Evolutionary conservation across 2,329 filamentous ascomycete genomes (phyloP).

Genomic region (Aspergillus unguis): DNA sequence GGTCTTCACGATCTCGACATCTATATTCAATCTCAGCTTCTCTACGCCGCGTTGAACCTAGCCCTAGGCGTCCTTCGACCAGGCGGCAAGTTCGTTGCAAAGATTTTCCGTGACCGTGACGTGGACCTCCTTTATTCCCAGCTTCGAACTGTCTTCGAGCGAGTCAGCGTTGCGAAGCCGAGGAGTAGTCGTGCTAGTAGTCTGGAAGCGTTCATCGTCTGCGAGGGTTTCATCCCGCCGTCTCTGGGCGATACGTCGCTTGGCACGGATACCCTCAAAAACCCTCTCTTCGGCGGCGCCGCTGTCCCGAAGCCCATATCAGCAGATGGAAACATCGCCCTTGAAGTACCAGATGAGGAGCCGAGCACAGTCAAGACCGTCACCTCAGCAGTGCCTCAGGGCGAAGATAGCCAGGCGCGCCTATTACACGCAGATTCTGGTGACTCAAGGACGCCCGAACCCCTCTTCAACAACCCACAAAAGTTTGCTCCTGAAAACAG

Average conservation of each 20-base stretch:
- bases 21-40: constrained; percentile 92
- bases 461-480: constrained; percentile 20
- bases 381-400: constrained; percentile 12
- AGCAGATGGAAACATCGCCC: constrained; percentile 31
- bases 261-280: constrained; percentile 40
- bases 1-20: constrained; percentile 97
- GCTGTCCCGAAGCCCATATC: constrained; percentile 26
- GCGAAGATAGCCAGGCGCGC: constrained; percentile 22
- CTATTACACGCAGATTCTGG: constrained; percentile 45
- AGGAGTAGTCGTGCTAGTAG: constrained; percentile 92
- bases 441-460: constrained; percentile 26
- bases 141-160: constrained; percentile 83
- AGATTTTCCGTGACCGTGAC: constrained; percentile 92
- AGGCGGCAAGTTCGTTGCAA: constrained; percentile 94
- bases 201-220: constrained; percentile 95
- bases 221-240: constrained; percentile 79
- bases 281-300: constrained; percentile 41
- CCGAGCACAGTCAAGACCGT: constrained; percentile 35
- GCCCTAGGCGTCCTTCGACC: constrained; percentile 88
- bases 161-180: constrained; percentile 88
- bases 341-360: constrained; percentile 39
- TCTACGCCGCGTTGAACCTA: constrained; percentile 90
- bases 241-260: constrained; percentile 47
- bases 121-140: constrained; percentile 96
- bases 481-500: constrained; percentile 48